A percentile compares a stretch with the other conserved stretches of the same genome.
Conservation (phyloP, 371 early-diverging fungal genomes). For the Mortierella sp. region DNA sequence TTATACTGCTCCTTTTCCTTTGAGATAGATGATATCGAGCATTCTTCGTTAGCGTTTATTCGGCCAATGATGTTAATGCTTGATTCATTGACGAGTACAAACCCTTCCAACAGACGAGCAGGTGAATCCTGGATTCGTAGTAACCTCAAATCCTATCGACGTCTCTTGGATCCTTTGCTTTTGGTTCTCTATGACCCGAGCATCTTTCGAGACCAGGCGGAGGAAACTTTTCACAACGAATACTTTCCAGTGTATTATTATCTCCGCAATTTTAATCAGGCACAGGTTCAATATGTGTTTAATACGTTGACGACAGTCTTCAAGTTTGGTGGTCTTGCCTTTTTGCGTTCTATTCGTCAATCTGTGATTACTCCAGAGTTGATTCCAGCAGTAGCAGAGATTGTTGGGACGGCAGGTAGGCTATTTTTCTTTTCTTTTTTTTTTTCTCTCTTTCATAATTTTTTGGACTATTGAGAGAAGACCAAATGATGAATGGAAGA, state of each 20-base stretch:
- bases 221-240: slow-evolving; percentile 59
- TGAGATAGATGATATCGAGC: slow-evolving; percentile 40
- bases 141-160: slow-evolving; percentile 68
- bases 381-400: slow-evolving; percentile 26
- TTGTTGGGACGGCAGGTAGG: slow-evolving; percentile 32
- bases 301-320: slow-evolving; percentile 64
- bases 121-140: slow-evolving; percentile 81
- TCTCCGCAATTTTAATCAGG: slow-evolving; percentile 71
- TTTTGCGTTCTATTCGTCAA: slow-evolving; percentile 63
- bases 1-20: background rate
- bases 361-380: slow-evolving; percentile 43
- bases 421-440: background rate
- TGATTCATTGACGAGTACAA: slow-evolving; percentile 69
- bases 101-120: slow-evolving; percentile 66
- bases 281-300: slow-evolving; percentile 73
- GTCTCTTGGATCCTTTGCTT: slow-evolving; percentile 74
- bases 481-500: too few relatives aligned
- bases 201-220: slow-evolving; percentile 57
- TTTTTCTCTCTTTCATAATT: too few relatives aligned
- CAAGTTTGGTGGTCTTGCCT: slow-evolving; percentile 65
- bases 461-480: too few relatives aligned
- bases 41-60: slow-evolving; percentile 64
- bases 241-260: slow-evolving; percentile 61
- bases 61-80: slow-evolving; percentile 79
- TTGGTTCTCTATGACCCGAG: slow-evolving; percentile 61